Base-by-base conservation (phyloP, 1,284 basidiomycete species). In the Cystobasidium sp. region DNA sequence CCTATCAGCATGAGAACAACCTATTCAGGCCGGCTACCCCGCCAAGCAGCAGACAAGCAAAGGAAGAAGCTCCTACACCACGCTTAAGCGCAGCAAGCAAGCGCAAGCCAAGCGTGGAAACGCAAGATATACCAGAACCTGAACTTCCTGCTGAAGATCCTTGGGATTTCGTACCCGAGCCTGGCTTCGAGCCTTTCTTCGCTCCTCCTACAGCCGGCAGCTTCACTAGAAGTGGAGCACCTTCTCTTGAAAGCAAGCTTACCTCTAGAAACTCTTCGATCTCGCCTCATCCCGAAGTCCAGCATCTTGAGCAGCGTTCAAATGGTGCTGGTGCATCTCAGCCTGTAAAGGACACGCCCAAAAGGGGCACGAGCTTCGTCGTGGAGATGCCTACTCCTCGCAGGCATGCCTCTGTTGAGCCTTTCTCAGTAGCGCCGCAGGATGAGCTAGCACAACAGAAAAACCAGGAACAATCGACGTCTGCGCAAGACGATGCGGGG, bases 21-120 rank as follows among this genome's bases (percentile, higher is more conserved):
- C 59, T 62, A 7, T 62, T 62, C n/a, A 9, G 41, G 12, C 41
- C 59, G 18, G 59, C 59, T 47, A n/a, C 59, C 6, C 59, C 59
- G 18, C 41, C 59, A 20, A 43, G 31, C 3, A 44, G 39, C 44
- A n/a, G 39, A 18, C 39, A 24, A 9, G 41, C 14, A 8, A 12
- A n/a, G 39, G 14, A 20, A 1, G 41, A 62, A 7, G n/a, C 4
- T 3, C 14, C 41, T 9, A 44, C 16, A 43, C 12, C 16, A 18
- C 7, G 44, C 20, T 12, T 14, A 12, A 8, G 14, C 16, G 39
- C 41, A n/a, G 24, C 8, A 10, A 37, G 24, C 20, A 20, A 12
- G 22, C 16, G 44, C 14, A 41, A 44, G 59, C 59, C 59, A 6
- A 22, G 37, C 18, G 22, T 41, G 16, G 59, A 44, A 47, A n/a